Evolutionary conservation across 805 yeast species (phyloP).

Genomic region (Suhomyces xylopsoci): DNA sequence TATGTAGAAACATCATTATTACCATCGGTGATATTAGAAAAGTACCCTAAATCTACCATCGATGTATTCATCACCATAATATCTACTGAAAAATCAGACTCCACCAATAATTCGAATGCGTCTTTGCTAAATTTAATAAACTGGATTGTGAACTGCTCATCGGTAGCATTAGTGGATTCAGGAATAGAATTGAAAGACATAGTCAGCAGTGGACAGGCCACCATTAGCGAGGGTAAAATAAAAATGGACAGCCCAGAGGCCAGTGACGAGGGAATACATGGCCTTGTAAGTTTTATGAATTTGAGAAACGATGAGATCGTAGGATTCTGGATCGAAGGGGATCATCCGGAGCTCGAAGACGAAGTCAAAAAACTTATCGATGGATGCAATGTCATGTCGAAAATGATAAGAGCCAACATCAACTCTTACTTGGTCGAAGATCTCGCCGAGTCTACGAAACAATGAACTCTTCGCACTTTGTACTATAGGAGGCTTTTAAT

Average conservation of each 20-base stretch:
- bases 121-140: slow-evolving; percentile 40
- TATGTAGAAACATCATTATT: slow-evolving; percentile 50
- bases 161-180: slow-evolving; percentile 79
- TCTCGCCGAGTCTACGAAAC: not conserved
- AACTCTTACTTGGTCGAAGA: slow-evolving; percentile 39
- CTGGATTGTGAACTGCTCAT: slow-evolving; percentile 59
- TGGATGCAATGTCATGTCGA: slow-evolving; percentile 45
- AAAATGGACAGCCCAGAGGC: slow-evolving; percentile 17
- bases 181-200: slow-evolving; percentile 78
- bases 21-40: slow-evolving; percentile 55
- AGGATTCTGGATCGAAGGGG: slow-evolving; percentile 53
- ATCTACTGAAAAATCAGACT: slow-evolving; percentile 31
- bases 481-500: not conserved
- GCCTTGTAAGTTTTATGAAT: slow-evolving; percentile 51
- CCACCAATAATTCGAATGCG: slow-evolving; percentile 15
- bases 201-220: slow-evolving; percentile 62
- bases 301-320: slow-evolving; percentile 56
- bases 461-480: not conserved
- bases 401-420: slow-evolving; percentile 41
- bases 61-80: slow-evolving; percentile 72
- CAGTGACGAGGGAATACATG: slow-evolving; percentile 20
- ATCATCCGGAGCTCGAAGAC: slow-evolving; percentile 21
- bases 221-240: slow-evolving; percentile 11
- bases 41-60: slow-evolving; percentile 88
- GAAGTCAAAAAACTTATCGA: slow-evolving; percentile 29